Conservation (phyloP, 2,329 filamentous ascomycete species). For the Orbilia quercus region DNA sequence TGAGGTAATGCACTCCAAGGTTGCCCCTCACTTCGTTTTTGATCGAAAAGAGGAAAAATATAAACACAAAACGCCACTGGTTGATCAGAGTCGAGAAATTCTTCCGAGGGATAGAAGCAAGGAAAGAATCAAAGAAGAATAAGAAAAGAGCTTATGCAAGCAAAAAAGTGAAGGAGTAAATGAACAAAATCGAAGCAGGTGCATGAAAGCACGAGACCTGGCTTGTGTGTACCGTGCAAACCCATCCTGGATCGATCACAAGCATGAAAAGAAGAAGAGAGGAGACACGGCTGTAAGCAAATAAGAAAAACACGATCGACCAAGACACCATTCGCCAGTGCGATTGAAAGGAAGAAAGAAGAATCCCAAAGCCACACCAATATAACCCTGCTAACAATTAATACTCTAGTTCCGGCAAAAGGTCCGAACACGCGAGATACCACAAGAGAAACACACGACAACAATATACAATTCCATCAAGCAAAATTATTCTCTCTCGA, state of each 20-base stretch:
- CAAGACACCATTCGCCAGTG: background rate
- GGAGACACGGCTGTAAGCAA: background rate
- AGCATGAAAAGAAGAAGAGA: no score
- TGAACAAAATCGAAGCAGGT: slow-evolving; percentile 2
- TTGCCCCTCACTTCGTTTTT: slow-evolving; percentile 12
- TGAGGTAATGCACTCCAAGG: slow-evolving; percentile 6
- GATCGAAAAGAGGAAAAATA: background rate
- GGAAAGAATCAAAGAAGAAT: slow-evolving; percentile 3
- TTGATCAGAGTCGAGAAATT: slow-evolving; percentile 18
- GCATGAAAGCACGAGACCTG: background rate
- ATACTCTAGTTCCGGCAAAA: no score
- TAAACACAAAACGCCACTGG: slow-evolving; percentile 12
- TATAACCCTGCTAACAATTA: background rate
- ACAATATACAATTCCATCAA: slow-evolving; percentile 1
- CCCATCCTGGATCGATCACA: no score
- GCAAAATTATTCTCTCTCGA: slow-evolving; percentile 42
- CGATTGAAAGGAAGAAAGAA: background rate
- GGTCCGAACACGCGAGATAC: no score
- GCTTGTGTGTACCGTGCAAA: background rate
- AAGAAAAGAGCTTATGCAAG: slow-evolving; percentile 17
- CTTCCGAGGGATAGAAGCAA: no score
- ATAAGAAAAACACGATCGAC: background rate
- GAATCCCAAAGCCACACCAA: background rate
- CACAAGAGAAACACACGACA: background rate
- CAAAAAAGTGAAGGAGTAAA: background rate